Evolutionary conservation across 1,284 basidiomycete genomes (phyloP).

Genomic region (Ustilago cynodontis): DNA sequence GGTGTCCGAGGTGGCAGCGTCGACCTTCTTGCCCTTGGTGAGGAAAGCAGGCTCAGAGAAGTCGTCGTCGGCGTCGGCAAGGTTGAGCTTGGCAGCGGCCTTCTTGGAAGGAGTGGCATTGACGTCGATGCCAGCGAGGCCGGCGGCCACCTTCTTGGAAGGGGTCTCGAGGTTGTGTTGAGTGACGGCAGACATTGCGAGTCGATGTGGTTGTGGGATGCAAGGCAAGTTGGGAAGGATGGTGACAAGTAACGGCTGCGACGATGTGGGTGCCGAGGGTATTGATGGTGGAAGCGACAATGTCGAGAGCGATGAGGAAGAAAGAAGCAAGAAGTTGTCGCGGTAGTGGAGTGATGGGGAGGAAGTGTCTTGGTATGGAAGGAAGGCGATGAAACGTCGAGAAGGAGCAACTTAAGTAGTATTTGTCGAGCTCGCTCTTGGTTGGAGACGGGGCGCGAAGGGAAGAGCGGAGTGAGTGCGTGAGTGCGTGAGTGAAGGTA

Average conservation of each 20-base stretch:
- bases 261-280: constrained; percentile 9
- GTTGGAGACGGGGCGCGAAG: constrained; percentile 19
- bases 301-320: neutral
- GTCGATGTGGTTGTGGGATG: neutral
- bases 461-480: neutral
- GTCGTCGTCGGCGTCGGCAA: constrained; percentile 32
- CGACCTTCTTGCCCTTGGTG: constrained; percentile 53
- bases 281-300: constrained; percentile 2
- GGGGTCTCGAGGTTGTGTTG: constrained; percentile 62
- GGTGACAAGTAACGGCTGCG: constrained; percentile 11
- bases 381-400: constrained; percentile 17
- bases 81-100: constrained; percentile 27
- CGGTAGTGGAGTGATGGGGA: constrained; percentile 8
- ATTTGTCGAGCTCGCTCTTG: constrained; percentile 7
- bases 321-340: constrained; percentile 11
- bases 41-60: constrained; percentile 58
- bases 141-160: constrained; percentile 68
- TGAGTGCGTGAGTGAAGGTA: constrained; percentile 12
- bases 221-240: constrained; percentile 1
- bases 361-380: constrained; percentile 19
- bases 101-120: constrained; percentile 66
- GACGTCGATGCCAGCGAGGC: constrained; percentile 66
- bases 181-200: constrained; percentile 51
- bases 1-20: constrained; percentile 18
- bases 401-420: constrained; percentile 43